Evolutionary conservation across 75 land plant species (phyloP).

Genomic region (Ceratopteris richardii): DNA sequence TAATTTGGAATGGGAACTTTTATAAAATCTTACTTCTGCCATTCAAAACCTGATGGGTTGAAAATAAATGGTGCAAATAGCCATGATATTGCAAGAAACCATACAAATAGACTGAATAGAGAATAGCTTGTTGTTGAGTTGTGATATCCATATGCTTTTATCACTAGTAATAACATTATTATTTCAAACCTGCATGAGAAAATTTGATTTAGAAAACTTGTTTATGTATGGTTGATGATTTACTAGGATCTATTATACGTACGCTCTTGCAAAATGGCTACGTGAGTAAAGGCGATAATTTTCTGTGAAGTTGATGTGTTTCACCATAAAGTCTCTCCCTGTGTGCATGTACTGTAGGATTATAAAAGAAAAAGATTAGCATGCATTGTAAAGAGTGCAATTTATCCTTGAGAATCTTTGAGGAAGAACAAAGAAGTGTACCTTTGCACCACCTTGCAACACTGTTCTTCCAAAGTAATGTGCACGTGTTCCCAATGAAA

Average conservation of each 20-base stretch:
- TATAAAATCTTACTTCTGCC: constrained; percentile 66
- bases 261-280: constrained; percentile 95
- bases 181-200: too few species aligned
- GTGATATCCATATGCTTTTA: constrained; percentile 70
- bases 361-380: neutral
- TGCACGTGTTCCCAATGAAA: constrained; percentile 11
- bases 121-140: constrained; percentile 40
- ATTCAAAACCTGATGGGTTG: constrained; percentile 96
- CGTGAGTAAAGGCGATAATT: constrained; percentile 93
- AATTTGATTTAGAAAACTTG: too few species aligned
- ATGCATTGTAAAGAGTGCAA: neutral
- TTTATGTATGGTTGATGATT: too few species aligned
- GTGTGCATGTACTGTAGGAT: constrained; percentile 64
- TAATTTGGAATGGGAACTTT: too few species aligned
- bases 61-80: constrained; percentile 94
- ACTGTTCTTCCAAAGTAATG: constrained; percentile 16
- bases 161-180: too few species aligned
- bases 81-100: constrained; percentile 93
- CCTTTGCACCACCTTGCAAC: constrained; percentile 98
- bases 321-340: constrained; percentile 58
- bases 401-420: neutral
- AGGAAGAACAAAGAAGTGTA: constrained; percentile 6
- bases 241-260: neutral
- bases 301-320: constrained; percentile 70
- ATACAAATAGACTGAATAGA: constrained; percentile 72